phyloP scores from a whole-genome alignment of 768 basidiomycete genomes.

The Hericium erinaceus region DNA sequence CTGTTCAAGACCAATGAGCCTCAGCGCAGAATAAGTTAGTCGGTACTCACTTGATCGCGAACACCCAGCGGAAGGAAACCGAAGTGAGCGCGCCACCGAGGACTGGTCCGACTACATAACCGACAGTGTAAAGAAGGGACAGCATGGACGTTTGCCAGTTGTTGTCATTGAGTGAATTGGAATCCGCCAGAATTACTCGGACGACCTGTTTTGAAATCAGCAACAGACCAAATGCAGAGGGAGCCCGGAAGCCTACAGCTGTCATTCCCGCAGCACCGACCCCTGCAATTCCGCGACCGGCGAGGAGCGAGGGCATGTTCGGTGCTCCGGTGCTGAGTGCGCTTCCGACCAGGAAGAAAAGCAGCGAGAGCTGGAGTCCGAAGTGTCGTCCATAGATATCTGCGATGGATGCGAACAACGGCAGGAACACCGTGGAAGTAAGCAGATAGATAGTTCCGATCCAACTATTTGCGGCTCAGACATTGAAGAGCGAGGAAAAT shows the following conservation, averaged over 20 bases:
- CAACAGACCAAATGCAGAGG: constrained; percentile 5
- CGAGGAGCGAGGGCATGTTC: constrained; percentile 37
- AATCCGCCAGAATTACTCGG: constrained; percentile 36
- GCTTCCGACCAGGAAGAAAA: constrained; percentile 38
- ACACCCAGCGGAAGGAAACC: constrained; percentile 42
- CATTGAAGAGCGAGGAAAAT: background rate
- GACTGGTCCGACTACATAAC: constrained; percentile 35
- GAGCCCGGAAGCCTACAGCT: constrained; percentile 17
- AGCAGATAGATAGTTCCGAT: constrained; percentile 43
- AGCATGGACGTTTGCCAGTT: constrained; percentile 32
- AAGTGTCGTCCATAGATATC: constrained; percentile 43
- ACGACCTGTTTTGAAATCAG: constrained; percentile 12
- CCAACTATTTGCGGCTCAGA: constrained; percentile 22
- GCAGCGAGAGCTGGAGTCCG: constrained; percentile 34
- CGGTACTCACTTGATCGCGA: constrained; percentile 40
- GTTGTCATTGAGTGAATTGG: constrained; percentile 31
- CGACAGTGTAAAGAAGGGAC: constrained; percentile 35
- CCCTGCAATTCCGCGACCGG: constrained; percentile 39
- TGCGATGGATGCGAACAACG: constrained; percentile 39
- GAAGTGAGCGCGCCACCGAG: constrained; percentile 33
- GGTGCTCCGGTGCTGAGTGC: constrained; percentile 36
- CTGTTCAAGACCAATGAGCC: constrained; percentile 17
- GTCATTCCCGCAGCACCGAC: constrained; percentile 38
- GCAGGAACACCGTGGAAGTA: constrained; percentile 44
- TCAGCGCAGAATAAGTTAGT: background rate